Evolutionary conservation across 805 yeast species (phyloP), one percentile per base, ranked within the genome.

Genomic region (Pichia rugopelliculosa): DNA sequence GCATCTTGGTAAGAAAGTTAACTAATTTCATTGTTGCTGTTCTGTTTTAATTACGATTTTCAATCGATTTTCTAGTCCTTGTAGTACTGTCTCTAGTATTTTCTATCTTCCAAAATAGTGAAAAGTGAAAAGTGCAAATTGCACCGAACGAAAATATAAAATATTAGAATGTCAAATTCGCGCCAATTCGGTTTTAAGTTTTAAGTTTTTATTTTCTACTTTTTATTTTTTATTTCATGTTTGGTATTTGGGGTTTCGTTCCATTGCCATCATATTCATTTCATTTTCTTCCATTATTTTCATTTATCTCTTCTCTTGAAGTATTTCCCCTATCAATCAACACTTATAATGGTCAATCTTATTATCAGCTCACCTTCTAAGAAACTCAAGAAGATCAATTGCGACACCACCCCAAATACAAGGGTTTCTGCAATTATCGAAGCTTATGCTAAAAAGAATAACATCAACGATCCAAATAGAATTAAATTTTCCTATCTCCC

Each of bases 1-100:
- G 78, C 59, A 91, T 70, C 59, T 88, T 89, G 87, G 87, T 87
- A 51, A 91, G 70, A 63, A 91, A 89, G 51, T 82, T 69, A 15
- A 82, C 87, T 51, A 84, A 66, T 69, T 83, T 82, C 89, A 83
- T 30, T 75, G 26, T 24, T 55, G 12, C 15, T 37, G 44, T 17
- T 30, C 17, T 30, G 36, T 18, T 24, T 6, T 24, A 9, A 24
- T 24, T 6, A 9, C 25, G 6, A 9, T 24, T 24, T n/a, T n/a
- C n/a, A n/a, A n/a, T n/a, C n/a, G n/a, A n/a, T n/a, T n/a, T n/a
- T n/a, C n/a, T n/a, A n/a, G n/a, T n/a, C n/a, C n/a, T n/a, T n/a
- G n/a, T n/a, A n/a, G n/a, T n/a, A n/a, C n/a, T n/a, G n/a, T n/a
- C n/a, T n/a, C 25, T 24, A 24, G 9, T 24, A 24, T 24, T 24